Percentiles rank a stretch among this genome's conserved stretches.
Conservation (phyloP, 768 basidiomycete genomes). For the Mycena polygramma region DNA sequence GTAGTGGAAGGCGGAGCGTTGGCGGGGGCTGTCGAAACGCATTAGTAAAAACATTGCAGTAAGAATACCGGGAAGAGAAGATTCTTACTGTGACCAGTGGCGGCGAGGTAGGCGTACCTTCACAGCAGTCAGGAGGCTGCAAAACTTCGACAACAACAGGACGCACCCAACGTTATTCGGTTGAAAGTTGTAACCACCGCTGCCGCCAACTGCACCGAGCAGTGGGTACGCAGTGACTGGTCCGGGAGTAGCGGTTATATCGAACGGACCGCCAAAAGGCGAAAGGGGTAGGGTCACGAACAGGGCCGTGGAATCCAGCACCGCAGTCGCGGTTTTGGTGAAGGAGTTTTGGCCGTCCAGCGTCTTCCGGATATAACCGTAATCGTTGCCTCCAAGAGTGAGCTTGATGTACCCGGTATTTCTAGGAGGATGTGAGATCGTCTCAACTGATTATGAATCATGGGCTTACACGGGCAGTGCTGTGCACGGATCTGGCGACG, state of each 20-base stretch:
- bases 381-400: not conserved
- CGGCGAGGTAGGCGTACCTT: not conserved
- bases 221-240: not conserved
- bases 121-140: not conserved
- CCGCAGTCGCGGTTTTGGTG: not conserved
- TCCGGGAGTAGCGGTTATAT: not conserved
- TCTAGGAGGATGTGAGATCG: not conserved
- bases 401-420: not conserved
- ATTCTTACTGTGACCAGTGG: not conserved
- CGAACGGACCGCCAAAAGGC: not conserved
- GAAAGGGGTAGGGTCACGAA: not conserved
- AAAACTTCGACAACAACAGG: not conserved
- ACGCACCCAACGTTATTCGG: not conserved
- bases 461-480: not conserved
- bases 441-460: not conserved
- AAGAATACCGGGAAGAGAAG: not conserved
- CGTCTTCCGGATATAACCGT: not conserved
- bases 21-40: not conserved
- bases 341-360: not conserved
- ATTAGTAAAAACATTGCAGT: not conserved
- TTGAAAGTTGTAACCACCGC: not conserved
- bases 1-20: not conserved
- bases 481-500: no score
- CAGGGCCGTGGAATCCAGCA: not conserved
- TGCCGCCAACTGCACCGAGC: not conserved